Conservation (phyloP, 257 asterid species). For the Mitragyna speciosa region DNA sequence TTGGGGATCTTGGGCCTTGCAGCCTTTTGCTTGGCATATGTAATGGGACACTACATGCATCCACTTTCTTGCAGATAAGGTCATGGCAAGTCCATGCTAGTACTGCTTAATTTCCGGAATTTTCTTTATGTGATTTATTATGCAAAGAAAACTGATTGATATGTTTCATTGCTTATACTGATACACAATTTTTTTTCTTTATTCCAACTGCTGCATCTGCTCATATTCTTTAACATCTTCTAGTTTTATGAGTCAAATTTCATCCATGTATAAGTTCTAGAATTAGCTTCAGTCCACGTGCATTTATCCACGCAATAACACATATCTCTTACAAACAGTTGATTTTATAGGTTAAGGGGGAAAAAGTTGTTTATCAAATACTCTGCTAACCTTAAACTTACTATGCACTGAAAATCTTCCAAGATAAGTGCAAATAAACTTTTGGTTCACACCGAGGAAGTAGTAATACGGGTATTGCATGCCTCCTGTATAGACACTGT, state of each 20-base stretch:
- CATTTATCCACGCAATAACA: neutral
- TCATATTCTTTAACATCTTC: neutral
- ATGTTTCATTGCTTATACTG: neutral
- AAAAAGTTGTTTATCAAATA: neutral
- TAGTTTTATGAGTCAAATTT: neutral
- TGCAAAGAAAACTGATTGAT: constrained; percentile 7
- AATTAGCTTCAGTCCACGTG: neutral
- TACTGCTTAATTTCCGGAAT: constrained; percentile 14
- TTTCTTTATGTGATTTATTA: neutral
- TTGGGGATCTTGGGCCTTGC: constrained; percentile 33
- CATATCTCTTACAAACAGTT: neutral
- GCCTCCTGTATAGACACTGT: neutral
- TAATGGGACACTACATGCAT: constrained; percentile 37
- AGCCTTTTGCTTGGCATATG: constrained; percentile 50
- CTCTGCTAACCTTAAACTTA: neutral
- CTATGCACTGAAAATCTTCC: too few relatives aligned
- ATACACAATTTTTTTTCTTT: neutral
- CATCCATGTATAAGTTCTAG: neutral
- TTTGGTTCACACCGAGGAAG: neutral
- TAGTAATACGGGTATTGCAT: neutral
- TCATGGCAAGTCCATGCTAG: constrained; percentile 49
- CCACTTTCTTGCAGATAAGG: constrained; percentile 41
- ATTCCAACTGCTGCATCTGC: neutral
- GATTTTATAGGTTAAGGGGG: neutral
- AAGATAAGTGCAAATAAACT: too few relatives aligned